Percentiles rank a stretch among this genome's conserved stretches.
These are phyloP conservation scores for Aspergillus alliaceus DNA, from an alignment of 2,329 filamentous ascomycete genomes.

Conservation along the genomic window DNA sequence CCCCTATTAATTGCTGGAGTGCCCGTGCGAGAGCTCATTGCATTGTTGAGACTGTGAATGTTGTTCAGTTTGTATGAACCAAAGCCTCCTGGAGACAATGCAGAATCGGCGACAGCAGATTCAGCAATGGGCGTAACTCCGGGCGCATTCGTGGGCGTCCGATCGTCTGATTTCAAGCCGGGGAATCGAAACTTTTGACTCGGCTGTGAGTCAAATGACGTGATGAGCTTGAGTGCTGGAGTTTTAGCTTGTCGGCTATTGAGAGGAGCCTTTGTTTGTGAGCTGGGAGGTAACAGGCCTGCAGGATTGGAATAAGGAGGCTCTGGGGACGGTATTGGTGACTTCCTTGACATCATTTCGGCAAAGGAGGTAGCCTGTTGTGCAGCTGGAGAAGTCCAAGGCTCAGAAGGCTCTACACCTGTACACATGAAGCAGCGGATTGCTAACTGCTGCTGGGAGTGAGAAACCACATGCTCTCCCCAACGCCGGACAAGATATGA, in stretches of 20 bases:
- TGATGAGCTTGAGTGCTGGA: slow-evolving; percentile 86
- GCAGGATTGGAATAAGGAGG: slow-evolving; percentile 50
- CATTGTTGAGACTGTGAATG: slow-evolving; percentile 68
- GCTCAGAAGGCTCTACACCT: slow-evolving; percentile 77
- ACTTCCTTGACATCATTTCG: slow-evolving; percentile 26
- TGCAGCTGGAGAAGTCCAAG: slow-evolving; percentile 84
- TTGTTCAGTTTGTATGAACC: slow-evolving; percentile 58
- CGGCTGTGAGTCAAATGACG: slow-evolving; percentile 66
- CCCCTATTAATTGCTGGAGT: slow-evolving; percentile 62
- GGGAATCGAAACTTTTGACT: slow-evolving; percentile 63
- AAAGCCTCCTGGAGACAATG: slow-evolving; percentile 66
- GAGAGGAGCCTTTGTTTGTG: slow-evolving; percentile 49
- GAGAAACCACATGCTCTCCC: slow-evolving; percentile 87
- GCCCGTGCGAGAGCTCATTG: slow-evolving; percentile 64
- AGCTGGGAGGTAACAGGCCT: slow-evolving; percentile 20
- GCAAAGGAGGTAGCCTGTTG: slow-evolving; percentile 55
- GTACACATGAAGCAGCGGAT: slow-evolving; percentile 93
- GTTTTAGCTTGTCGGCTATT: slow-evolving; percentile 67
- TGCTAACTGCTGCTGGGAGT: slow-evolving; percentile 84
- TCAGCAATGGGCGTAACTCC: slow-evolving; percentile 88
- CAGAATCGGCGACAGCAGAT: slow-evolving; percentile 62
- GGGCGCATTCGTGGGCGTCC: slow-evolving; percentile 72
- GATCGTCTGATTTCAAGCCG: slow-evolving; percentile 53
- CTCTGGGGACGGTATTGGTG: slow-evolving; percentile 54
- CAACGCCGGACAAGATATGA: slow-evolving; percentile 86